A percentile compares a stretch with the other conserved stretches of the same genome.
Conservation (phyloP, 2,329 filamentous ascomycete genomes). For the Volutella citrinella region DNA sequence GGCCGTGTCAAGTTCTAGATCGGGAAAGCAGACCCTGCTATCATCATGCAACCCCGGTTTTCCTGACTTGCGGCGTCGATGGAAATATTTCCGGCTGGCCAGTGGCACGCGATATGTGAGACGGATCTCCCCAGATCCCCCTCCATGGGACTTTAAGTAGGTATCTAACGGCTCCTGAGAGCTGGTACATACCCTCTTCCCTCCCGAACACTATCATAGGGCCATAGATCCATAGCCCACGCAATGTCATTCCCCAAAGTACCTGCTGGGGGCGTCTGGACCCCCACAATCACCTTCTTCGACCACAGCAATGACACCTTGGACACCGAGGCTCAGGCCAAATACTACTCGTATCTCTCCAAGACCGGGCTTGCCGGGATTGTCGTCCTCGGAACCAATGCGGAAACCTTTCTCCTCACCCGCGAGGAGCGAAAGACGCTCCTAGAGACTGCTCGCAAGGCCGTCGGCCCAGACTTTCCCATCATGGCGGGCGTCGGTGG, state of each 20-base stretch:
- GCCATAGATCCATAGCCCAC: no score
- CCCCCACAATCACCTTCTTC: slow-evolving; percentile 54
- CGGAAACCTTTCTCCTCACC: slow-evolving; percentile 54
- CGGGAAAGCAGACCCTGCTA: no score
- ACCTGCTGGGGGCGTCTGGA: slow-evolving; percentile 43
- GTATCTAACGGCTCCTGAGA: slow-evolving; percentile 2
- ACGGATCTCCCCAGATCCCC: background rate
- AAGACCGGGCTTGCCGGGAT: slow-evolving; percentile 48
- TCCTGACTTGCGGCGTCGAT: no score
- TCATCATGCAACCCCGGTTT: no score
- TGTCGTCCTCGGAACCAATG: slow-evolving; percentile 54
- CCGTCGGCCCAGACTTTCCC: slow-evolving; percentile 81
- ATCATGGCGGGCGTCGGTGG: slow-evolving; percentile 70
- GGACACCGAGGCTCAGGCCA: slow-evolving; percentile 43
- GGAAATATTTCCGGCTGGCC: no score
- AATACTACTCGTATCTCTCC: slow-evolving; percentile 51
- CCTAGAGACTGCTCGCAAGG: slow-evolving; percentile 63
- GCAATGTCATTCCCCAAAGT: slow-evolving; percentile 16
- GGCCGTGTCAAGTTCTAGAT: no score
- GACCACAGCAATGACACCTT: slow-evolving; percentile 46
- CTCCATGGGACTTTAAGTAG: slow-evolving; percentile 17
- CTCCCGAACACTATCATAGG: background rate
- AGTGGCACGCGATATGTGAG: no score
- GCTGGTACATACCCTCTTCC: background rate
- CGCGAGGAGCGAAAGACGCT: slow-evolving; percentile 56